Conservation (phyloP, 164 flowering plant species). For the Akebia trifoliata region DNA sequence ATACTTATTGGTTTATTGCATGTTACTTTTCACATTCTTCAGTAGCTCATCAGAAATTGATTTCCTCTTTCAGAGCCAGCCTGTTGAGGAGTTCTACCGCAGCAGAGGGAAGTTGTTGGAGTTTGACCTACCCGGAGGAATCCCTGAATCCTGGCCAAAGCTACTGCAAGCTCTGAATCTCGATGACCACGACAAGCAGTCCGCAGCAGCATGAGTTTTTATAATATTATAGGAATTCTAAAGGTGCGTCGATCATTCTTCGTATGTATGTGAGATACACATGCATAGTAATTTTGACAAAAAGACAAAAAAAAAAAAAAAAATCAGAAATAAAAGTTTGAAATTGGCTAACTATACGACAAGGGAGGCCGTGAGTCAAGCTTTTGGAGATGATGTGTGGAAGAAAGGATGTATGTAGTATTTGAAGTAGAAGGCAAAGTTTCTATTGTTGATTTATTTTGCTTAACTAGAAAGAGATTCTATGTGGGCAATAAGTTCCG, state of each 20-base stretch:
- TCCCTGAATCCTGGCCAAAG: conserved; percentile 95
- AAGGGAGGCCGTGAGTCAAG: not conserved
- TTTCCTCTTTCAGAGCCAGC: conserved; percentile 58
- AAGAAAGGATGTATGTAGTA: not conserved
- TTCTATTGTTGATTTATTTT: not conserved
- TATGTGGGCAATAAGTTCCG: not conserved
- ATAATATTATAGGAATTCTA: not conserved
- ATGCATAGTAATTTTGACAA: conserved; percentile 20
- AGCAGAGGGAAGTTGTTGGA: conserved; percentile 69
- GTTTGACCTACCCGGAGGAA: conserved; percentile 95
- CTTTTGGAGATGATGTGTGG: not conserved
- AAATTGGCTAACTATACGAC: not conserved
- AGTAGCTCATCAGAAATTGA: conserved; percentile 1
- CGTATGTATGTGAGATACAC: conserved; percentile 25
- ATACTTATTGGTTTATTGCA: no score
- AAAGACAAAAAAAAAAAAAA: not conserved
- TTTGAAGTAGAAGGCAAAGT: conserved; percentile 1
- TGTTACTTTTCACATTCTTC: no score
- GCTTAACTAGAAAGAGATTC: no score
- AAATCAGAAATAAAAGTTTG: conserved; percentile 15
- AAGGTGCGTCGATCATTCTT: conserved; percentile 43
- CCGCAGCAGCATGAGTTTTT: conserved; percentile 54
- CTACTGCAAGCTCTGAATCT: conserved; percentile 75
- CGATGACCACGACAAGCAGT: conserved; percentile 53
- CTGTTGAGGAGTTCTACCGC: conserved; percentile 82